Percentiles rank a stretch among this genome's conserved stretches.
Conservation (phyloP, 306 rosid genomes). For the Dalbergia oliveri region DNA sequence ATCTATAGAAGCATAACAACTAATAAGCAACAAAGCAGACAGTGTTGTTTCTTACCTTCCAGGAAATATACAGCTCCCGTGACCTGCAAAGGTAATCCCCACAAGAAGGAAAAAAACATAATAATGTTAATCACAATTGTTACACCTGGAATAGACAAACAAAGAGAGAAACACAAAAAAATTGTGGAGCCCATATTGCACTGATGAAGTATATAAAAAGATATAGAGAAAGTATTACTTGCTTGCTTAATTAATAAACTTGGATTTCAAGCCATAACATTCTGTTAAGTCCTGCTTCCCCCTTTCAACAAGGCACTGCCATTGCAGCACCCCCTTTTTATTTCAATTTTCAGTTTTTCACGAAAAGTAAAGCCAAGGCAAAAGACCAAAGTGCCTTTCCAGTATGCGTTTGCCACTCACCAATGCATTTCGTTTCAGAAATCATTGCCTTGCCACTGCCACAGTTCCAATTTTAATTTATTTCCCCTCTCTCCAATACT, state of each 20-base stretch:
- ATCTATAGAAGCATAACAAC: neutral
- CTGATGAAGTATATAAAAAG: neutral
- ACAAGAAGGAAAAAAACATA: slow-evolving; percentile 15
- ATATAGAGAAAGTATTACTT: slow-evolving; percentile 22
- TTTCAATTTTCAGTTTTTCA: neutral
- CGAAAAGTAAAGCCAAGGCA: slow-evolving; percentile 21
- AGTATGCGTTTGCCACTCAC: slow-evolving; percentile 39
- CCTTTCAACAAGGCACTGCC: slow-evolving; percentile 38
- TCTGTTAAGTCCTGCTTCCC: slow-evolving; percentile 28
- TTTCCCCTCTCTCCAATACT: neutral
- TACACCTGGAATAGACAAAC: slow-evolving; percentile 20
- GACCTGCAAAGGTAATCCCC: slow-evolving; percentile 78
- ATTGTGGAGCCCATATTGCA: slow-evolving; percentile 52
- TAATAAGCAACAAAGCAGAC: slow-evolving; percentile 18
- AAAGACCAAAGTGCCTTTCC: slow-evolving; percentile 45
- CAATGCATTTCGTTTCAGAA: slow-evolving; percentile 37
- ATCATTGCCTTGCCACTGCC: slow-evolving; percentile 6
- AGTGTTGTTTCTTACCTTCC: slow-evolving; percentile 69
- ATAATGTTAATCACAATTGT: slow-evolving; percentile 11
- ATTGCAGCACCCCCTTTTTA: neutral
- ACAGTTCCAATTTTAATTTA: slow-evolving; percentile 3
- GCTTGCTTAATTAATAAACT: slow-evolving; percentile 1
- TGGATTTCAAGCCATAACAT: slow-evolving; percentile 42
- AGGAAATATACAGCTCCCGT: slow-evolving; percentile 84
- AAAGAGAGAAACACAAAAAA: slow-evolving; percentile 10